Conservation (phyloP, 2,329 filamentous ascomycete species). For the Bipolaris cookei region DNA sequence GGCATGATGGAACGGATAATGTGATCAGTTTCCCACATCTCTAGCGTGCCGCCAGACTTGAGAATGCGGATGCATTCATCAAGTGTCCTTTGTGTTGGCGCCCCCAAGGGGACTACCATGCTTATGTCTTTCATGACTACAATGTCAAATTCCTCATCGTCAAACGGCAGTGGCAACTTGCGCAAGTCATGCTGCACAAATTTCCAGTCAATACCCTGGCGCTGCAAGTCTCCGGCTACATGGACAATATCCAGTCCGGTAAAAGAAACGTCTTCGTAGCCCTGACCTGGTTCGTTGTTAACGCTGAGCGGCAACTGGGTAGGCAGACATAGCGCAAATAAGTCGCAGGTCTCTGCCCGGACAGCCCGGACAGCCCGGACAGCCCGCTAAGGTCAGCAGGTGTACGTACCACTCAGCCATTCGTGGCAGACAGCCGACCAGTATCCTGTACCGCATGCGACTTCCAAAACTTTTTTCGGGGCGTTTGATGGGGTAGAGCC, state of each 20-base stretch:
- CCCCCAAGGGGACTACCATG: slow-evolving; percentile 66
- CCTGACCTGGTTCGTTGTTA: slow-evolving; percentile 50
- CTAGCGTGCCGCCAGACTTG: slow-evolving; percentile 77
- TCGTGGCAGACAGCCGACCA: slow-evolving; percentile 90
- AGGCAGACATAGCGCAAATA: background rate
- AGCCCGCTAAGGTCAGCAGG: background rate
- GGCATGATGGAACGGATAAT: slow-evolving; percentile 82
- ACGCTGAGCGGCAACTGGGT: background rate
- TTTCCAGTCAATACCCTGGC: slow-evolving; percentile 81
- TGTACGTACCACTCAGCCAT: slow-evolving; percentile 65
- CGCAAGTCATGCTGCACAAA: slow-evolving; percentile 90
- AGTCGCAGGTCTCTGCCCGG: background rate
- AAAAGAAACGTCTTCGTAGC: slow-evolving; percentile 74
- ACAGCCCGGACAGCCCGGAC: background rate
- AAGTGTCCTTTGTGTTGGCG: slow-evolving; percentile 61
- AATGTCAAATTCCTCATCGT: slow-evolving; percentile 81
- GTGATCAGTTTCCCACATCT: slow-evolving; percentile 90
- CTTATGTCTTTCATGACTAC: slow-evolving; percentile 87
- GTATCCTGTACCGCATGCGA: slow-evolving; percentile 86
- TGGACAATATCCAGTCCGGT: slow-evolving; percentile 83
- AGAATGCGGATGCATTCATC: slow-evolving; percentile 81
- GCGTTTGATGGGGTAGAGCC: slow-evolving; percentile 69
- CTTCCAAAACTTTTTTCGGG: slow-evolving; percentile 75
- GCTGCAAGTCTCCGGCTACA: slow-evolving; percentile 67
- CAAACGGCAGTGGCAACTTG: slow-evolving; percentile 75